Percentiles rank a stretch among this genome's conserved stretches.
These are phyloP conservation scores for Ustilago trichophora DNA, from an alignment of 1,284 basidiomycete genomes.

Conservation along the genomic window DNA sequence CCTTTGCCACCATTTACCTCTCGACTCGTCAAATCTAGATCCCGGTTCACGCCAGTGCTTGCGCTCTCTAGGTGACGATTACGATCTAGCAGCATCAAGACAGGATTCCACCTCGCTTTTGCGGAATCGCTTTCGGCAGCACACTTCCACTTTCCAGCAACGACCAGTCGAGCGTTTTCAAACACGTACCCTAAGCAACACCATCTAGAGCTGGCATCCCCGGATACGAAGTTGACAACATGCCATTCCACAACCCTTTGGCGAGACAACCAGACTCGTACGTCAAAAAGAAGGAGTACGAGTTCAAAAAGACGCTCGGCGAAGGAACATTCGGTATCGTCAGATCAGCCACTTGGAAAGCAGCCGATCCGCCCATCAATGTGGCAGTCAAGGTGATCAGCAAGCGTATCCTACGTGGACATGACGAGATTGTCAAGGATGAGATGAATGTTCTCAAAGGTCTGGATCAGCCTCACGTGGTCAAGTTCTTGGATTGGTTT, in stretches of 20 bases:
- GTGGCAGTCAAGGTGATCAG: slow-evolving; percentile 65
- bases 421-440: slow-evolving; percentile 62
- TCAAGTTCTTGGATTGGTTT: slow-evolving; percentile 69
- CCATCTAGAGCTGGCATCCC: no score
- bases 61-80: no score
- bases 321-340: slow-evolving; percentile 65
- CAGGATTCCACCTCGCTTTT: no score
- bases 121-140: no score
- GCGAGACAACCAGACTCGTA: slow-evolving; percentile 55
- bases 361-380: slow-evolving; percentile 54
- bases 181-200: no score
- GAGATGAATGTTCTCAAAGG: slow-evolving; percentile 65
- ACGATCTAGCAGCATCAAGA: no score
- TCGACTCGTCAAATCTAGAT: no score
- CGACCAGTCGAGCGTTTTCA: no score
- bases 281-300: slow-evolving; percentile 65
- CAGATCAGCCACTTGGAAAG: slow-evolving; percentile 52
- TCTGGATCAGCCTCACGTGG: slow-evolving; percentile 69
- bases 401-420: slow-evolving; percentile 61
- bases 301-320: slow-evolving; percentile 63
- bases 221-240: no score
- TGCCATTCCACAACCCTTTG: slow-evolving; percentile 55
- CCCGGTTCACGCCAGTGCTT: no score
- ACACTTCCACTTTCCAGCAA: no score
- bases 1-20: no score